These are phyloP conservation scores for Cercospora nicotianae DNA, from an alignment of 2,329 filamentous ascomycete genomes.

Conservation along the genomic window DNA sequence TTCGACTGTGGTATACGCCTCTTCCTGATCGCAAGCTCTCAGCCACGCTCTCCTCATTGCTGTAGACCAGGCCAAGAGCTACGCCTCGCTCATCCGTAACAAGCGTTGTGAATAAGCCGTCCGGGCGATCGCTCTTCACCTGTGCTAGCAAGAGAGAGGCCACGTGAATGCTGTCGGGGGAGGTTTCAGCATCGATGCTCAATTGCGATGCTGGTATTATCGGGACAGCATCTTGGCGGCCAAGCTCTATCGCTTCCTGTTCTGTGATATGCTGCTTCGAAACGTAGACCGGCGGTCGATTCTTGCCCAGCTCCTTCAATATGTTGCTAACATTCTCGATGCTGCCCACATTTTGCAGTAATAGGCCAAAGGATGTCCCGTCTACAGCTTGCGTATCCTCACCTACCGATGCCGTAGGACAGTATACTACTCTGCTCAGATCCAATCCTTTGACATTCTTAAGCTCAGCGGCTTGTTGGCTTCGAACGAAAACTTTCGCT, in stretches of 20 bases:
- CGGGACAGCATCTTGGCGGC: constrained; percentile 58
- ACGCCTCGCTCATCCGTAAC: constrained; percentile 86
- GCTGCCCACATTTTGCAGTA: constrained; percentile 43
- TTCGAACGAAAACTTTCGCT: constrained; percentile 76
- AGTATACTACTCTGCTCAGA: constrained; percentile 58
- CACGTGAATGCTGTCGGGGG: constrained; percentile 63
- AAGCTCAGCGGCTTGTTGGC: constrained; percentile 63
- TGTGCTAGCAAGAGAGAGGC: constrained; percentile 70
- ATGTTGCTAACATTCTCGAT: constrained; percentile 48
- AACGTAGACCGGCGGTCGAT: constrained; percentile 53
- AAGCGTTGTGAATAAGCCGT: constrained; percentile 83
- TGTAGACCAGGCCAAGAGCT: constrained; percentile 89
- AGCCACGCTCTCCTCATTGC: constrained; percentile 82
- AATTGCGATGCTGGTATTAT: constrained; percentile 71
- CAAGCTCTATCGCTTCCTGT: constrained; percentile 45
- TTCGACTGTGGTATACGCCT: constrained; percentile 94
- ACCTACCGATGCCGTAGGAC: constrained; percentile 46
- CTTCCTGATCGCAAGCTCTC: constrained; percentile 79
- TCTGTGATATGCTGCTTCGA: constrained; percentile 47
- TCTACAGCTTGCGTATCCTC: constrained; percentile 46
- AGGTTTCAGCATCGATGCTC: constrained; percentile 63
- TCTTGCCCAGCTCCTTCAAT: constrained; percentile 52
- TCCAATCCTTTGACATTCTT: constrained; percentile 54
- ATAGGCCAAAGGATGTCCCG: constrained; percentile 48
- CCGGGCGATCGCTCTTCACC: constrained; percentile 77